phyloP scores from a whole-genome alignment of 2,329 filamentous ascomycete genomes.

The Nemania abortiva region DNA sequence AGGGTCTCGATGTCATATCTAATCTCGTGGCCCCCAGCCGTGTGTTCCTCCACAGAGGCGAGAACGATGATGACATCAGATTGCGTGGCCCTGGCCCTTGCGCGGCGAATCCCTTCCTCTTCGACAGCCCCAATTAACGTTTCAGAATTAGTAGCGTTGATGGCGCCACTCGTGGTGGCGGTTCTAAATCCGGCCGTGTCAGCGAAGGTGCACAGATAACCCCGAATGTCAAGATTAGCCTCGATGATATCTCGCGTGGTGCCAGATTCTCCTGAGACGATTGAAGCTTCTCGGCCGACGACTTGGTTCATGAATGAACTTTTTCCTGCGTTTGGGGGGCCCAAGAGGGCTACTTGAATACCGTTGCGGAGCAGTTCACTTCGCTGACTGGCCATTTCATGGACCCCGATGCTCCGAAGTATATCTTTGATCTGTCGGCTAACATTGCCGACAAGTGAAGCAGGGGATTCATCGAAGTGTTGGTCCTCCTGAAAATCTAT shows the following conservation, averaged over 20 bases:
- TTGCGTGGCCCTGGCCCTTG: conserved; percentile 81
- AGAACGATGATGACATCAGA: conserved; percentile 89
- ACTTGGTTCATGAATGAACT: conserved; percentile 92
- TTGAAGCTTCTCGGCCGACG: conserved; percentile 92
- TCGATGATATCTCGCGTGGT: conserved; percentile 96
- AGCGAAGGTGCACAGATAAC: conserved; percentile 92
- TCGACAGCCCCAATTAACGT: conserved; percentile 78
- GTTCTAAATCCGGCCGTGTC: conserved; percentile 91
- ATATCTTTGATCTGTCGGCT: conserved; percentile 72
- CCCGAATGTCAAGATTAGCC: conserved; percentile 87
- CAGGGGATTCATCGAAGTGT: conserved; percentile 90
- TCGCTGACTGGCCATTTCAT: conserved; percentile 81
- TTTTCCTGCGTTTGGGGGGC: conserved; percentile 94
- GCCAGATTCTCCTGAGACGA: conserved; percentile 91
- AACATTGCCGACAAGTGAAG: conserved; percentile 77
- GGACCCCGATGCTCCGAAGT: conserved; percentile 71
- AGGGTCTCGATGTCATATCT: conserved; percentile 68
- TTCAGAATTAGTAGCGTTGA: conserved; percentile 37
- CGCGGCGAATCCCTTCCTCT: conserved; percentile 88
- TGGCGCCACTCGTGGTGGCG: conserved; percentile 39
- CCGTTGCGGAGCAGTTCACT: conserved; percentile 88
- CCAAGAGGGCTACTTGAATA: conserved; percentile 86
- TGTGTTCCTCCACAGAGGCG: conserved; percentile 73
- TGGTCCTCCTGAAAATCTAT: conserved; percentile 99
- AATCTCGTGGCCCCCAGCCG: conserved; percentile 57